phyloP scores from a whole-genome alignment of 164 flowering plant species.

The Liquidambar formosana region DNA sequence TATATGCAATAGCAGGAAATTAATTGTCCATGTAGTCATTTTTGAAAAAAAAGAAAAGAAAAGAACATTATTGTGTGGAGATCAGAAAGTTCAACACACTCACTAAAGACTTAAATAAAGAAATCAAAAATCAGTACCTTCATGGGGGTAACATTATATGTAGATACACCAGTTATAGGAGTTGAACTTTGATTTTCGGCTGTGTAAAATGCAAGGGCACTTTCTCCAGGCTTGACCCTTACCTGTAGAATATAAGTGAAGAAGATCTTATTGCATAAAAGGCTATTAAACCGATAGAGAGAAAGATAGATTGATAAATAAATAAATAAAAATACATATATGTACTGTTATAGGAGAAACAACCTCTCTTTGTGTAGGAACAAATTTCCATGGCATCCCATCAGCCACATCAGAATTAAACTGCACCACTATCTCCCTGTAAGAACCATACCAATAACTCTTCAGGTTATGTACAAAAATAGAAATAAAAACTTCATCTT shows the following conservation, averaged over 20 bases:
- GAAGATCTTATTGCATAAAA: not conserved
- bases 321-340: too few species aligned
- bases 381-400: constrained; percentile 97
- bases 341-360: not conserved
- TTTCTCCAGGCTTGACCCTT: constrained; percentile 95
- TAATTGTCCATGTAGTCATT: too few species aligned
- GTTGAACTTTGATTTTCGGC: constrained; percentile 88
- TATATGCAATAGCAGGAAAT: too few species aligned
- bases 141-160: constrained; percentile 99
- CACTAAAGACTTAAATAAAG: not conserved
- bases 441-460: constrained; percentile 3
- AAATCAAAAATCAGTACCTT: constrained; percentile 51
- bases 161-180: constrained; percentile 90
- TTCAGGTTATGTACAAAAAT: not conserved
- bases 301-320: not conserved
- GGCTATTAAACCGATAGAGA: not conserved
- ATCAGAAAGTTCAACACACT: not conserved
- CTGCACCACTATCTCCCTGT: constrained; percentile 88
- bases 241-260: constrained; percentile 48
- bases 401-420: constrained; percentile 98
- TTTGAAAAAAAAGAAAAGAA: too few species aligned
- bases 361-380: constrained; percentile 96
- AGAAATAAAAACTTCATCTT: not conserved
- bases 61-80: not conserved
- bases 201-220: constrained; percentile 98